Base-by-base conservation (phyloP, 1,284 basidiomycete species). In the Rhizoctonia solani region DNA sequence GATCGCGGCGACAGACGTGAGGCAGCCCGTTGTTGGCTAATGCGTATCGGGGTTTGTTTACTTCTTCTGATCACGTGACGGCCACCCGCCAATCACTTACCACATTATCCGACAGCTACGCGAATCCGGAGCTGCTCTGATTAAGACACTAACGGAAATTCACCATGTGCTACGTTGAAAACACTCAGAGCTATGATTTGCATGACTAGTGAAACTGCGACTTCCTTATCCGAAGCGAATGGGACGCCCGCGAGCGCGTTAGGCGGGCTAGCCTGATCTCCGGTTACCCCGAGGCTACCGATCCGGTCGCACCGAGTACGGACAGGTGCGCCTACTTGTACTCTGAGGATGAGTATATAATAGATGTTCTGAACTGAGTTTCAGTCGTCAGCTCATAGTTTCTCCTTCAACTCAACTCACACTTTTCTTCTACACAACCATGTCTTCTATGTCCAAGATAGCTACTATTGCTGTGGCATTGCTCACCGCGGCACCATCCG, bases 371-470 rank as follows among this genome's bases (percentile, higher is more conserved):
- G n/a, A n/a, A n/a, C n/a, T n/a, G n/a, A n/a, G n/a, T n/a, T n/a
- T n/a, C n/a, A n/a, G n/a, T n/a, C n/a, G n/a, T n/a, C n/a, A 19
- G 21, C 11, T 19, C 44, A 46, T 14, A 16, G 9, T 39, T 16
- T 39, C 16, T 16, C 8, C 9, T 16, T 19, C 44, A 14, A 21
- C 44, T 46, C 44, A 46, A 19, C 25, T 58, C 54, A 44, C 39
- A 29, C 29, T 19, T 29, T 3, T 46, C 44, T 46, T 11, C 44
- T 21, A 19, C 44, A 19, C 34, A 37, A 27, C 21, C n/a, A 63
- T 63, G 59, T 42, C 39, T 63, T 63, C 59, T 4, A 30, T 53
- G 25, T 37, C 49, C 4, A 53, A 47, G 8, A 25, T 65, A 11
- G 16, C 41, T 13, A 46, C 49, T 8, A 5, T 65, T n/a, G 39